A percentile compares a stretch with the other conserved stretches of the same genome.
phyloP scores from a whole-genome alignment of 768 basidiomycete species.

The Suillus cothurnatus region DNA sequence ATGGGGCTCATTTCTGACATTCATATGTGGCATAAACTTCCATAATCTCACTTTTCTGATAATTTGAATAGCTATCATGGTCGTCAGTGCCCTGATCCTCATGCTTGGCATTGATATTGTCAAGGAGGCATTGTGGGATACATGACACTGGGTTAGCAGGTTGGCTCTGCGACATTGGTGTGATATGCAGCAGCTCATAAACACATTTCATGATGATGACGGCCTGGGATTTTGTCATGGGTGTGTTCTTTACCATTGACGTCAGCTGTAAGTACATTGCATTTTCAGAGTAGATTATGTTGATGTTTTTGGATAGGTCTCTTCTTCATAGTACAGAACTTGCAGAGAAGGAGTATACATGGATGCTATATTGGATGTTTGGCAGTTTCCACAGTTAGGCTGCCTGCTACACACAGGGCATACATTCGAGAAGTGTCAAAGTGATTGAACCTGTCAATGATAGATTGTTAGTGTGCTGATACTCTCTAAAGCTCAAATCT shows the following conservation, averaged over 20 bases:
- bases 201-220: slow-evolving; percentile 73
- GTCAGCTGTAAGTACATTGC: slow-evolving; percentile 69
- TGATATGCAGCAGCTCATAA: slow-evolving; percentile 11
- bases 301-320: slow-evolving; percentile 50
- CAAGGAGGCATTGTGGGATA: slow-evolving; percentile 97
- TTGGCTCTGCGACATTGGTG: slow-evolving; percentile 35
- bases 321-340: slow-evolving; percentile 96
- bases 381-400: slow-evolving; percentile 87
- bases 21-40: slow-evolving; percentile 54
- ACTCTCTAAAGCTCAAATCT: too few species aligned
- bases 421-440: slow-evolving; percentile 93
- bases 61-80: slow-evolving; percentile 70
- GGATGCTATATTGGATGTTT: slow-evolving; percentile 80
- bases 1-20: slow-evolving; percentile 91
- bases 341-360: slow-evolving; percentile 82
- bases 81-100: slow-evolving; percentile 90
- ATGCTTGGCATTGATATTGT: slow-evolving; percentile 93
- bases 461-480: too few species aligned
- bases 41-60: not conserved
- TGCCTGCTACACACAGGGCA: slow-evolving; percentile 83
- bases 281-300: not conserved
- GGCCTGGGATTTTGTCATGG: slow-evolving; percentile 90
- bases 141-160: slow-evolving; percentile 81
- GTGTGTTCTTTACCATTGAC: slow-evolving; percentile 89
- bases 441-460: too few species aligned